Evolutionary conservation across 495 filamentous ascomycete species (phyloP), one percentile per base, ranked within the genome.

Genomic region (Platismatia glauca): DNA sequence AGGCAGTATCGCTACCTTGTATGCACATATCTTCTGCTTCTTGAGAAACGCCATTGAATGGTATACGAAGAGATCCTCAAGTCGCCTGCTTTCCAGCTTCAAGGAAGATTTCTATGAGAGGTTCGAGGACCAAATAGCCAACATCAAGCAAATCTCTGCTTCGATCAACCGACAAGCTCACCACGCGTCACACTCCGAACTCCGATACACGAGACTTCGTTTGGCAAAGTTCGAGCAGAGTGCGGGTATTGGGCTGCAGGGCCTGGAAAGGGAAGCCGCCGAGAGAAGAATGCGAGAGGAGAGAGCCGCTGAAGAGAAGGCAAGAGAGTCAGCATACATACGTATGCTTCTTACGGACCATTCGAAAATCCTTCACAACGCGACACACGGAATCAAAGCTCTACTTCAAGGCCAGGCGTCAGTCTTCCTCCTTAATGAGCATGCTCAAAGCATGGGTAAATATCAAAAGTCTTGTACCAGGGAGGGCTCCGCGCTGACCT

Each of bases 31-130:
- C 4, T 80, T 81, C 48, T 73, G 81, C 65, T 74, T 80, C 50
- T 67, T 82, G 13, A 72, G 74, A 55, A 75, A 77, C 60, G 72
- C 78, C 60, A 79, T 81, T 70, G 73, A 76, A 60, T 80, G 77
- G 75, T 78, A 78, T 69, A 71, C 75, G 34, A 66, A 75, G 44
- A 70, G 71, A 48, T 74, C 73, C 5, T 74, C 68, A 9, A 78
- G 75, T 59, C 75, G 77, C 33, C 62, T 79, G 20, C 68, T 82
- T 46, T 73, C 74, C 35, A 78, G 77, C 61, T 74, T 77, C 34
- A 76, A 73, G 64, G 77, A 80, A 59, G 76, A 80, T 60, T 66
- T 74, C 20, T 78, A 78, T 62, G 63, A 71, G 35, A 70, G 75
- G 20, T 77, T 80, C 34, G 67, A 74, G n/a, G 69, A 72, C 46